Evolutionary conservation across 805 yeast species (phyloP), one percentile per base, ranked within the genome.

Genomic region (Metschnikowia amazonensis): DNA sequence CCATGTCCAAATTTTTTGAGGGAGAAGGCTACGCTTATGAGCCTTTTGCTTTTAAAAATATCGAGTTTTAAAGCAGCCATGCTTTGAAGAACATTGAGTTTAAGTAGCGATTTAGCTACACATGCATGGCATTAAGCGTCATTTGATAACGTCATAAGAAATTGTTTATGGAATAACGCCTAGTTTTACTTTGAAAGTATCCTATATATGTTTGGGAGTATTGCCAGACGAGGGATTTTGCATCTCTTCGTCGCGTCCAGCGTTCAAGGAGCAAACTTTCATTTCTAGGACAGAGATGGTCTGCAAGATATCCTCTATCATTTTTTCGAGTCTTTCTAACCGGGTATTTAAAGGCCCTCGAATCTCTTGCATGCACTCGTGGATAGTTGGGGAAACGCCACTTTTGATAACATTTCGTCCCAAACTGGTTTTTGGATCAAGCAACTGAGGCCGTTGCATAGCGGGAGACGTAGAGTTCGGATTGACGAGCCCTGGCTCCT

Each of bases 1-100:
- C 87, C 30, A 84, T 84, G 90, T 81, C 87, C 36, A 84, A 84
- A 63, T 84, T 81, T 60, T 84, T 84, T 53, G 84, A 81, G 58
- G 90, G 90, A 59, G 89, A 84, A 59, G 90, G 90, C 52, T 67
- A 75, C 39, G 76, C 80, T 8, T 84, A 81, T 59, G 77, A 76
- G 48, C 90, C 90, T 24, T 84, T 82, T 58, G 64, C 71, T 1
- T 81, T 83, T 53, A 58, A 43, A 14, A 42, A 41, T 25, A 53
- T 53, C 24, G 57, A 49, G 16, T 42, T 49, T 14, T 53, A 37
- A n/a, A 20, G 35, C 35, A 32, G 29, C 29, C 5, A 13, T 27
- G n/a, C 29, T 28, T 5, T 24, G 27, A 10, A 24, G 10, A 8
- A 24, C 7, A 24, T 24, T 8, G 27, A 30, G 10, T 30, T 30